A percentile compares a stretch with the other conserved stretches of the same genome.
Conservation (phyloP, 2,329 filamentous ascomycete genomes). For the Sporothrix pseudoabietina region DNA sequence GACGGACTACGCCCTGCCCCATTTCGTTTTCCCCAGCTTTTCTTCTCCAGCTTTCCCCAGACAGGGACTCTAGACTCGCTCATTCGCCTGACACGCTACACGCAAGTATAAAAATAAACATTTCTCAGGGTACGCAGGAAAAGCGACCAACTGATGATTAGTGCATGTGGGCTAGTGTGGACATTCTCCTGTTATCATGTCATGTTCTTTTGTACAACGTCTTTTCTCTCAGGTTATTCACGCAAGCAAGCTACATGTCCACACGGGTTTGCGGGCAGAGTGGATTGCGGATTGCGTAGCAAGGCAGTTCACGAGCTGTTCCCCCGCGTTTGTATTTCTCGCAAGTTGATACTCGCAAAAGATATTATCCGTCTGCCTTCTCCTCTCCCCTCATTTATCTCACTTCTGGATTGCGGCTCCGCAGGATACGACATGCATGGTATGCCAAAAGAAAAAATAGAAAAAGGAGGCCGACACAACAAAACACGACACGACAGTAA, state of each 20-base stretch:
- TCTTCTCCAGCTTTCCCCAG: not conserved
- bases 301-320: not conserved
- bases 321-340: not conserved
- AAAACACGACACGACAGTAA: not conserved
- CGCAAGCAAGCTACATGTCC: too few relatives aligned
- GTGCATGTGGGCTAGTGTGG: not conserved
- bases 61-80: not conserved
- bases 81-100: not conserved
- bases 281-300: too few relatives aligned
- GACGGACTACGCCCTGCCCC: not conserved
- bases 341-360: not conserved
- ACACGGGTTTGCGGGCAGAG: too few relatives aligned
- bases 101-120: slow-evolving; percentile 7
- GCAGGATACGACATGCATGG: not conserved
- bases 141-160: not conserved
- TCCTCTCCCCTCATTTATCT: not conserved
- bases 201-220: not conserved
- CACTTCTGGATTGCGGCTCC: not conserved
- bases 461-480: not conserved
- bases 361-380: not conserved
- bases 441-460: not conserved
- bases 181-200: slow-evolving; percentile 4
- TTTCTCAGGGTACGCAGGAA: not conserved
- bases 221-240: not conserved
- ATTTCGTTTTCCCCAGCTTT: not conserved